phyloP scores from a whole-genome alignment of 805 yeast genomes.

The Kodamaea lidongshanica region DNA sequence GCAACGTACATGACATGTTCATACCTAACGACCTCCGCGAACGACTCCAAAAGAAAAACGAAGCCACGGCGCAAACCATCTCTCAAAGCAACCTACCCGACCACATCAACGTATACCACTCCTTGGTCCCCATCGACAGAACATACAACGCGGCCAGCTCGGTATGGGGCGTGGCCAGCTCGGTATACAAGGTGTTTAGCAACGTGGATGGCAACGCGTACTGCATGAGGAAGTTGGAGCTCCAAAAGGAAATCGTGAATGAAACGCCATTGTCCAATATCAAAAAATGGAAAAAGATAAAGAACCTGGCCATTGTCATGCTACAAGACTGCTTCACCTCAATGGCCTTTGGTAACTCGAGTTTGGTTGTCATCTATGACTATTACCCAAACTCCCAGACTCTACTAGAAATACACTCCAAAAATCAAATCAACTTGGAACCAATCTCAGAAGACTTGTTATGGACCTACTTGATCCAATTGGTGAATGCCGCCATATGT shows the following conservation, averaged over 20 bases:
- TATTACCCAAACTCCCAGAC: constrained; percentile 75
- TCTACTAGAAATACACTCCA: constrained; percentile 59
- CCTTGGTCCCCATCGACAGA: constrained; percentile 73
- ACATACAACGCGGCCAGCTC: constrained; percentile 25
- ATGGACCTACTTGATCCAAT: constrained; percentile 74
- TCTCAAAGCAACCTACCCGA: constrained; percentile 48
- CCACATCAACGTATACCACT: constrained; percentile 61
- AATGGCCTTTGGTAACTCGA: constrained; percentile 63
- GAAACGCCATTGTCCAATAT: constrained; percentile 57
- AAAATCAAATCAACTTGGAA: constrained; percentile 34
- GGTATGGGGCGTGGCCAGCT: constrained; percentile 49
- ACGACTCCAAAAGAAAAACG: constrained; percentile 63
- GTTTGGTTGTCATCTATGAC: constrained; percentile 75
- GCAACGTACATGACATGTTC: constrained; percentile 63
- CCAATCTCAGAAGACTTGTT: constrained; percentile 58
- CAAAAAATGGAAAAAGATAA: constrained; percentile 59
- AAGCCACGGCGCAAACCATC: constrained; percentile 69
- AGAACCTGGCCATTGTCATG: constrained; percentile 49
- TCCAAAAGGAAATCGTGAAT: constrained; percentile 28
- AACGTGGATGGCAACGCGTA: constrained; percentile 74
- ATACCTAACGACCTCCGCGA: constrained; percentile 70
- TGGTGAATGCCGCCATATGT: constrained; percentile 60
- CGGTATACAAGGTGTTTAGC: constrained; percentile 74
- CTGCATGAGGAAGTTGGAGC: constrained; percentile 67
- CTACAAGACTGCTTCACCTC: constrained; percentile 81